A percentile compares a stretch with the other conserved stretches of the same genome.
These are phyloP conservation scores for Eucalyptus virginea DNA, from an alignment of 345 rosid genomes.

Conservation along the genomic window DNA sequence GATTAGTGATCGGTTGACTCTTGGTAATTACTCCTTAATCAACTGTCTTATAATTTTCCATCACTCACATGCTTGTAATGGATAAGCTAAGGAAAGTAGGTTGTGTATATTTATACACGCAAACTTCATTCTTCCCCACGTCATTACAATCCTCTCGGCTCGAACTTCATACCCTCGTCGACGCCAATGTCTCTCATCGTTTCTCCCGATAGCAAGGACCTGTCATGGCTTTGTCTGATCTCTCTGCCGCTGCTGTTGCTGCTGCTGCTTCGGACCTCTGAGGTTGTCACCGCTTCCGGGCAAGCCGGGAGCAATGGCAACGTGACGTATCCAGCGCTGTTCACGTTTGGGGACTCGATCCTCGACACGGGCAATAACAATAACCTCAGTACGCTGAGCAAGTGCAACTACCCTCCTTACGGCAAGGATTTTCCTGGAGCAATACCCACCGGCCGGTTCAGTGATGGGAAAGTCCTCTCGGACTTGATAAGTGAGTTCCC, in stretches of 20 bases:
- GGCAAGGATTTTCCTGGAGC: conserved; percentile 20
- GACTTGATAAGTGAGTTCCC: conserved; percentile 12
- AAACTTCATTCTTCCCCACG: not conserved
- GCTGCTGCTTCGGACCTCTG: not conserved
- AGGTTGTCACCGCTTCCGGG: not conserved
- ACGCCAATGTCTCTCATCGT: not conserved
- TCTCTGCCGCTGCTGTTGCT: not conserved
- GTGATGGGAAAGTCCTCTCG: conserved; percentile 24
- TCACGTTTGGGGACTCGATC: conserved; percentile 35
- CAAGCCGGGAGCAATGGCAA: not conserved
- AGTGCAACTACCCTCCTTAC: conserved; percentile 31
- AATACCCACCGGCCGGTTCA: conserved; percentile 18
- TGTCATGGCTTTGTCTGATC: not conserved
- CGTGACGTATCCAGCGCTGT: not conserved
- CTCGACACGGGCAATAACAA: conserved; percentile 30
- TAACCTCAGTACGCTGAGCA: not conserved
- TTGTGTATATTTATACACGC: not conserved
- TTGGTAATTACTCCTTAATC: not conserved
- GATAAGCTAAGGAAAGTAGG: not conserved
- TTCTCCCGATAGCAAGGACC: not conserved
- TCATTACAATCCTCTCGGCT: not conserved
- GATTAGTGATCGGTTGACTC: not conserved
- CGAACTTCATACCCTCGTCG: not conserved
- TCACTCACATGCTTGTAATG: not conserved
- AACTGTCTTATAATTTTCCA: not conserved